A percentile compares a stretch with the other conserved stretches of the same genome.
phyloP scores from a whole-genome alignment of 257 asterid genomes.

The Paulownia fortunei region DNA sequence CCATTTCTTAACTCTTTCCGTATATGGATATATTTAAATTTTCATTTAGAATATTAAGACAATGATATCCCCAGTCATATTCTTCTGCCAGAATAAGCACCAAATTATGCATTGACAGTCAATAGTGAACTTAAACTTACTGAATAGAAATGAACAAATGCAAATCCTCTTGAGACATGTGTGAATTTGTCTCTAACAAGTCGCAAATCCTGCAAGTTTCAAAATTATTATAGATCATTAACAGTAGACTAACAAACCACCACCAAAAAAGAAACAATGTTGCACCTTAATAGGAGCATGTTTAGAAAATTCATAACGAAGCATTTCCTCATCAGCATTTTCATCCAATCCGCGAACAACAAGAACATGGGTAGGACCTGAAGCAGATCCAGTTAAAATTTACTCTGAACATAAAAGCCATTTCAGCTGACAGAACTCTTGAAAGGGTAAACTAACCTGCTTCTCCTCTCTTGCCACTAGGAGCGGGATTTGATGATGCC shows the following conservation, averaged over 20 bases:
- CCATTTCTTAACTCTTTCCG: background rate
- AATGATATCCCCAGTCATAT: background rate
- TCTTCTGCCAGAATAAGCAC: background rate
- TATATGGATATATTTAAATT: background rate
- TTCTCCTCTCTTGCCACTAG: conserved; percentile 87
- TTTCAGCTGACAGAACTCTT: background rate
- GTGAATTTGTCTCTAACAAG: conserved; percentile 98
- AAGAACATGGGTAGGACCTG: conserved; percentile 98
- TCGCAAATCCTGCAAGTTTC: conserved; percentile 80
- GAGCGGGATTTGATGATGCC: conserved; percentile 65
- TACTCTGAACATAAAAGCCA: conserved; percentile 21
- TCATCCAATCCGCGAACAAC: conserved; percentile 99
- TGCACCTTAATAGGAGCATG: conserved; percentile 95
- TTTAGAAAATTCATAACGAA: conserved; percentile 94
- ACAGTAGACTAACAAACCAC: conserved; percentile 15
- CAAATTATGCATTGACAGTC: background rate
- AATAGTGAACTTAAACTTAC: conserved; percentile 50
- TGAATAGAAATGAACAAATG: conserved; percentile 88
- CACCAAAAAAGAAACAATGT: background rate
- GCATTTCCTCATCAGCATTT: conserved; percentile 99
- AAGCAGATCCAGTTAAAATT: conserved; percentile 33
- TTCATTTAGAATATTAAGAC: background rate
- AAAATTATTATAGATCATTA: conserved; percentile 29
- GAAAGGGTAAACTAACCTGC: conserved; percentile 57
- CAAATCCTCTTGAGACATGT: conserved; percentile 98